Evolutionary conservation across 2,329 filamentous ascomycete species (phyloP).

Genomic region (Endoconidiophora polonica): DNA sequence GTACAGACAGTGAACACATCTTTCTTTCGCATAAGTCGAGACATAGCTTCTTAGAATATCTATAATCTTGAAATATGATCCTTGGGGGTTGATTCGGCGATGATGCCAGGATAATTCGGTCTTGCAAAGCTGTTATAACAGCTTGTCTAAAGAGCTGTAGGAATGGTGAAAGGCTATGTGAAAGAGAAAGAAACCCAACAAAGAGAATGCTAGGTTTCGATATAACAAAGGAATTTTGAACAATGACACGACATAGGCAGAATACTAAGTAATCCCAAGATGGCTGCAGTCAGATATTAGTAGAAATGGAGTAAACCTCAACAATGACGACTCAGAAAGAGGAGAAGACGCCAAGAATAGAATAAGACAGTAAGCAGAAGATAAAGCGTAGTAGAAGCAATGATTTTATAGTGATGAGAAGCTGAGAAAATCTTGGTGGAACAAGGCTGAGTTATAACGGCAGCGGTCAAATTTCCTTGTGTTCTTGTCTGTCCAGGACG

Average conservation of each 20-base stretch:
- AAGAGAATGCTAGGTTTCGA: no score
- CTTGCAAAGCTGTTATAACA: background rate
- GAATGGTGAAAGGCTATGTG: background rate
- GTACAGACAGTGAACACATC: constrained; percentile 52
- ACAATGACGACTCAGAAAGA: background rate
- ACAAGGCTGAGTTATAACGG: no score
- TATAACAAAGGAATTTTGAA: no score
- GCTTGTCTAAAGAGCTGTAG: background rate
- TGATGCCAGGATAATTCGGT: background rate
- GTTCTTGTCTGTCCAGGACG: no score
- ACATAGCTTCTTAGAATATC: constrained; percentile 22
- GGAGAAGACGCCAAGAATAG: background rate
- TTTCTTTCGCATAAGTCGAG: constrained; percentile 36
- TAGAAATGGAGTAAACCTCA: background rate
- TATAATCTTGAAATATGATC: no score
- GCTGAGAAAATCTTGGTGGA: no score
- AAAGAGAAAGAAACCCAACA: no score
- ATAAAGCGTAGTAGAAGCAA: no score
- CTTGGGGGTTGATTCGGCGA: background rate
- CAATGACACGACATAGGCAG: no score
- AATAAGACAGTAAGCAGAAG: background rate
- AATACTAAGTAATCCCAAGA: no score
- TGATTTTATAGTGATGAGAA: no score
- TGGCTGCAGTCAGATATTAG: background rate
- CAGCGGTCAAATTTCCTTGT: no score